Percentiles rank a stretch among this genome's conserved stretches.
phyloP scores from a whole-genome alignment of 495 filamentous ascomycete genomes.

The Tetracladium setigerum region DNA sequence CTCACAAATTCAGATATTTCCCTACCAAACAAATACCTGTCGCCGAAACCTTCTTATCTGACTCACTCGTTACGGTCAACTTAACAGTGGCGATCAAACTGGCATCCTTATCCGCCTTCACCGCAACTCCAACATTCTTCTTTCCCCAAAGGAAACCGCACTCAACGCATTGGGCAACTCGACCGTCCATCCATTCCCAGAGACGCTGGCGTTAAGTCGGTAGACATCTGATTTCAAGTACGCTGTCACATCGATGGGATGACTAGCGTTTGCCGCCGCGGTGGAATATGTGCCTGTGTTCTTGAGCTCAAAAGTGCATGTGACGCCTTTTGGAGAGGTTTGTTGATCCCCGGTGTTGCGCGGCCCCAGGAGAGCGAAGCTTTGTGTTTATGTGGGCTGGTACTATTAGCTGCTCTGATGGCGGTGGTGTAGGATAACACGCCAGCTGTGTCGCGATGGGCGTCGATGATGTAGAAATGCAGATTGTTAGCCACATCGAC shows the following conservation, averaged over 20 bases:
- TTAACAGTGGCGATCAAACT: conserved; percentile 21
- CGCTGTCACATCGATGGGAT: conserved; percentile 21
- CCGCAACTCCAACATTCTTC: conserved; percentile 26
- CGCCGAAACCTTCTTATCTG: conserved; percentile 20
- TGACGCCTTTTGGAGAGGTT: conserved; percentile 17
- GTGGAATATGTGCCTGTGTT: conserved; percentile 22
- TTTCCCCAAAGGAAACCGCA: conserved; percentile 20
- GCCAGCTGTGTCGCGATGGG: conserved; percentile 26
- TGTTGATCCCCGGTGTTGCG: conserved; percentile 13
- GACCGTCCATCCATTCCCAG: conserved; percentile 28
- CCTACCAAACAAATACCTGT: not conserved
- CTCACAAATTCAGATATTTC: no score
- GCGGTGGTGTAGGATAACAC: conserved; percentile 30
- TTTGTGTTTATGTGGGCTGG: conserved; percentile 23
- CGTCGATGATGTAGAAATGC: conserved; percentile 31
- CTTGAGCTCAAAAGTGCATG: conserved; percentile 26
- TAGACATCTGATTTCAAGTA: no score
- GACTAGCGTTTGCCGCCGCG: conserved; percentile 9
- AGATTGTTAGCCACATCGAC: conserved; percentile 29
- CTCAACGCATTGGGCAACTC: conserved; percentile 29
- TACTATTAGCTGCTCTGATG: conserved; percentile 27
- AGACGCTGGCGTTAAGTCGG: conserved; percentile 21
- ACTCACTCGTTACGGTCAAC: conserved; percentile 32
- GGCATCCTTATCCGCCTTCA: conserved; percentile 20
- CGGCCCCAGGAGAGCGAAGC: conserved; percentile 22